Conservation (phyloP, 2,329 filamentous ascomycete genomes). For the Lachnellula subtilissima region DNA sequence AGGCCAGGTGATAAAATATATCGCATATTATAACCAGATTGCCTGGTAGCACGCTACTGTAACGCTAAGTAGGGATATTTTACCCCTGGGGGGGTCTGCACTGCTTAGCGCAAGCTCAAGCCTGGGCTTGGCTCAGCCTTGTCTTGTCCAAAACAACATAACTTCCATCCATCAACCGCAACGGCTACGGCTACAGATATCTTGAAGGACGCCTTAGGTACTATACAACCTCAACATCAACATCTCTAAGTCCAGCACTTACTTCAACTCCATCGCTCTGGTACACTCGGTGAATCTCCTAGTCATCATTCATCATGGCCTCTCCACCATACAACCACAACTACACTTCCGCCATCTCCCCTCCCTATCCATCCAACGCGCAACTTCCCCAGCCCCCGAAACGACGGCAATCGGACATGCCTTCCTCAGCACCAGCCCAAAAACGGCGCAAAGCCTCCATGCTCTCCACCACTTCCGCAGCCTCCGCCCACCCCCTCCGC, state of each 20-base stretch:
- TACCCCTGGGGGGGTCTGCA: not conserved
- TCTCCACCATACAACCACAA: slow-evolving; percentile 25
- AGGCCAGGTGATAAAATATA: not conserved
- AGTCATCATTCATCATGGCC: slow-evolving; percentile 20
- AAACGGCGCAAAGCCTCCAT: slow-evolving; percentile 70
- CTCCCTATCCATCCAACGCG: slow-evolving; percentile 47
- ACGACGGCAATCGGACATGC: slow-evolving; percentile 56
- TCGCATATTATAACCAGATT: not conserved
- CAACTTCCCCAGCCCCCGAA: slow-evolving; percentile 54
- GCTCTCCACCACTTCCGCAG: slow-evolving; percentile 48
- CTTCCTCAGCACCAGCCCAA: slow-evolving; percentile 42
- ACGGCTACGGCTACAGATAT: not conserved
- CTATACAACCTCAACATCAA: not conserved
- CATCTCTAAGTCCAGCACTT: not conserved
- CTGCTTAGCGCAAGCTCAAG: not conserved
- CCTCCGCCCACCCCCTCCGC: slow-evolving; percentile 63
- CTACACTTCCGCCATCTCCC: slow-evolving; percentile 40
- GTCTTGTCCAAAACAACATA: not conserved
- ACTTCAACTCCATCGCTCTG: not conserved
- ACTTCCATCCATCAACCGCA: not conserved
- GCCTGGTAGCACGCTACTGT: not conserved
- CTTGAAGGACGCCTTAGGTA: not conserved
- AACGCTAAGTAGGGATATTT: not conserved
- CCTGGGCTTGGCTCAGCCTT: not conserved
- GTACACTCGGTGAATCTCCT: not conserved